A percentile compares a stretch with the other conserved stretches of the same genome.
Evolutionary conservation across 83 land plant genomes (phyloP).

Genomic region (Picea abies): DNA sequence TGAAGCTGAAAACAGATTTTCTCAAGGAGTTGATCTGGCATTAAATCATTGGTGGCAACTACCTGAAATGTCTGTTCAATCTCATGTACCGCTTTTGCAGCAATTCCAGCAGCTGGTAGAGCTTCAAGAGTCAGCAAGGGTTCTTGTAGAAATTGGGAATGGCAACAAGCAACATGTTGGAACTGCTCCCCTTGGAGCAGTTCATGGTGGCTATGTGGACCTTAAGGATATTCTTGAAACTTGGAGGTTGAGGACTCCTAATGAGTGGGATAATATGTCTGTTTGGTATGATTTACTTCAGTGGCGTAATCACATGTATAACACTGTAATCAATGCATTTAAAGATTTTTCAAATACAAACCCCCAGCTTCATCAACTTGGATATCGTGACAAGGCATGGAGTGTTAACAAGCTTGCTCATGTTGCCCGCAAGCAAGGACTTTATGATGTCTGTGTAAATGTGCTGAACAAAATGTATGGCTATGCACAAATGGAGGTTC

Average conservation of each 20-base stretch:
- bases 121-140: conserved; percentile 91
- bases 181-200: conserved; percentile 52
- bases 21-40: conserved; percentile 94
- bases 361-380: conserved; percentile 94
- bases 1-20: conserved; percentile 85
- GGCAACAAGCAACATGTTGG: conserved; percentile 79
- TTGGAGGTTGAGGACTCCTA: conserved; percentile 95
- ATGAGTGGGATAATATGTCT: conserved; percentile 97
- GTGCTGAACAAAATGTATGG: conserved; percentile 98
- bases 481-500: conserved; percentile 95
- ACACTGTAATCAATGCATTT: conserved; percentile 92
- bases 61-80: conserved; percentile 95
- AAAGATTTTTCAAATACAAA: conserved; percentile 82
- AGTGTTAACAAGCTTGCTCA: conserved; percentile 98
- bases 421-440: conserved; percentile 97
- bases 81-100: conserved; percentile 94
- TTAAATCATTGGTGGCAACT: conserved; percentile 99
- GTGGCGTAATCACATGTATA: conserved; percentile 99
- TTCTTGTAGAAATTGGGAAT: conserved; percentile 86
- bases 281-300: conserved; percentile 98
- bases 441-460: conserved; percentile 93
- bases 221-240: conserved; percentile 98
- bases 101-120: conserved; percentile 99
- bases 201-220: conserved; percentile 73
- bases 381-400: conserved; percentile 99